Conservation (phyloP, 2,329 filamentous ascomycete species). For the Monosporascus sp. region DNA sequence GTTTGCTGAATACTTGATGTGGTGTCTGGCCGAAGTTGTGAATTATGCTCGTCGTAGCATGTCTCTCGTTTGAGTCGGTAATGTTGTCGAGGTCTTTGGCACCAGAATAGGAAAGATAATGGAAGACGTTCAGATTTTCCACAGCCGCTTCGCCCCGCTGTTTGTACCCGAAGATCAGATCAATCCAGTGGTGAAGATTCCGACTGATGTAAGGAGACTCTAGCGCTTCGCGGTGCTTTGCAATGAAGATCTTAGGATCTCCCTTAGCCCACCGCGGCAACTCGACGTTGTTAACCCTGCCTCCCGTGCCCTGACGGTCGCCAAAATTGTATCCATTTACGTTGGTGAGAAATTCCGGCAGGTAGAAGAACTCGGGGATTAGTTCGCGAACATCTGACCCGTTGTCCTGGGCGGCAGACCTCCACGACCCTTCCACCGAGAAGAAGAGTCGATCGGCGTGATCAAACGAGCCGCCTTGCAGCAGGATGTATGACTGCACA, state of each 20-base stretch:
- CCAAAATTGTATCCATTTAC: conserved; percentile 94
- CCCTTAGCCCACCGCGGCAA: conserved; percentile 97
- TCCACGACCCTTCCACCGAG: conserved; percentile 86
- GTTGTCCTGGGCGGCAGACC: conserved; percentile 80
- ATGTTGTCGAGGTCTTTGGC: conserved; percentile 91
- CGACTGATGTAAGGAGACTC: conserved; percentile 90
- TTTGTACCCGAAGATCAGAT: conserved; percentile 89
- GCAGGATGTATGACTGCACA: conserved; percentile 86
- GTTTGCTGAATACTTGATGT: conserved; percentile 81
- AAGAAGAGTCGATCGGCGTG: conserved; percentile 94
- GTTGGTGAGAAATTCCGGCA: conserved; percentile 93
- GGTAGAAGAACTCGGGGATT: conserved; percentile 94
- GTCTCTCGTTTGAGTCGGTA: conserved; percentile 76
- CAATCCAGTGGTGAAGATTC: conserved; percentile 90
- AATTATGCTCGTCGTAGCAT: conserved; percentile 90
- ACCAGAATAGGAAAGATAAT: conserved; percentile 90
- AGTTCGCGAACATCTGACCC: conserved; percentile 93
- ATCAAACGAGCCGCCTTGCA: conserved; percentile 95
- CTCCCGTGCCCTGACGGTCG: conserved; percentile 70
- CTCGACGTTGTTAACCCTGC: conserved; percentile 76
- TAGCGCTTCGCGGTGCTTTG: conserved; percentile 90
- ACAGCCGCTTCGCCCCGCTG: conserved; percentile 89
- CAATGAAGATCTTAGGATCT: conserved; percentile 90
- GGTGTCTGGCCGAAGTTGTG: conserved; percentile 99
- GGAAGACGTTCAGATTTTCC: conserved; percentile 91